phyloP scores from a whole-genome alignment of 768 basidiomycete species.

The Boletus sp. region DNA sequence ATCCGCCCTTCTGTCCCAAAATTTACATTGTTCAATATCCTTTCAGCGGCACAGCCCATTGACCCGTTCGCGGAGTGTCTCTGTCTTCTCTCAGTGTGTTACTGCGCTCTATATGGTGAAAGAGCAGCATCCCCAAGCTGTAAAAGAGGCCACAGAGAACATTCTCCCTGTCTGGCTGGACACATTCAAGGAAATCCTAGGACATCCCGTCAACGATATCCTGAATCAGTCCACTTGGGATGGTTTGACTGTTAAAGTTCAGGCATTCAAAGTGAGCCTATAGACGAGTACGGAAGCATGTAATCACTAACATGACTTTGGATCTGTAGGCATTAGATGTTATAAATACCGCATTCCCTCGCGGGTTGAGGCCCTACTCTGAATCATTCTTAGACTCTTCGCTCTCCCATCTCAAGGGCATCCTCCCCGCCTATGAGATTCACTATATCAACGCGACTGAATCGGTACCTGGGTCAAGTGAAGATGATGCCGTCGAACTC shows the following conservation, averaged over 20 bases:
- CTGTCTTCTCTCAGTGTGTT: slow-evolving; percentile 89
- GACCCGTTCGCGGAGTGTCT: slow-evolving; percentile 81
- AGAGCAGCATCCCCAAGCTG: slow-evolving; percentile 83
- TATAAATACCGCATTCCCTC: slow-evolving; percentile 80
- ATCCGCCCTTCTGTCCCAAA: slow-evolving; percentile 3
- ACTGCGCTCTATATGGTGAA: slow-evolving; percentile 92
- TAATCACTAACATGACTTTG: not conserved
- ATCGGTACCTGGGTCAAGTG: slow-evolving; percentile 59
- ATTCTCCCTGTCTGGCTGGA: slow-evolving; percentile 92
- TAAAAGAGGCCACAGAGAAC: slow-evolving; percentile 74
- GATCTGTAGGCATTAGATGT: slow-evolving; percentile 66
- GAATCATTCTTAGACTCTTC: slow-evolving; percentile 55
- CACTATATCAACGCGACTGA: slow-evolving; percentile 60
- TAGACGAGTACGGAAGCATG: not conserved
- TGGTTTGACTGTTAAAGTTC: slow-evolving; percentile 69
- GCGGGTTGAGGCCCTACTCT: slow-evolving; percentile 61
- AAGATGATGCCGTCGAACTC: slow-evolving; percentile 75
- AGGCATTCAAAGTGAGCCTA: slow-evolving; percentile 73
- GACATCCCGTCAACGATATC: slow-evolving; percentile 60
- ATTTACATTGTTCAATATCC: not conserved
- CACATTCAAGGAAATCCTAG: slow-evolving; percentile 77
- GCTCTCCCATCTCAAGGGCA: slow-evolving; percentile 53
- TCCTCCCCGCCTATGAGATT: slow-evolving; percentile 57
- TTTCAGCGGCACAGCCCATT: slow-evolving; percentile 64
- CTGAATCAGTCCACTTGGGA: slow-evolving; percentile 69